These are phyloP conservation scores for Mychonastes homosphaera DNA, from an alignment of 139 green algal genomes.

Conservation along the genomic window DNA sequence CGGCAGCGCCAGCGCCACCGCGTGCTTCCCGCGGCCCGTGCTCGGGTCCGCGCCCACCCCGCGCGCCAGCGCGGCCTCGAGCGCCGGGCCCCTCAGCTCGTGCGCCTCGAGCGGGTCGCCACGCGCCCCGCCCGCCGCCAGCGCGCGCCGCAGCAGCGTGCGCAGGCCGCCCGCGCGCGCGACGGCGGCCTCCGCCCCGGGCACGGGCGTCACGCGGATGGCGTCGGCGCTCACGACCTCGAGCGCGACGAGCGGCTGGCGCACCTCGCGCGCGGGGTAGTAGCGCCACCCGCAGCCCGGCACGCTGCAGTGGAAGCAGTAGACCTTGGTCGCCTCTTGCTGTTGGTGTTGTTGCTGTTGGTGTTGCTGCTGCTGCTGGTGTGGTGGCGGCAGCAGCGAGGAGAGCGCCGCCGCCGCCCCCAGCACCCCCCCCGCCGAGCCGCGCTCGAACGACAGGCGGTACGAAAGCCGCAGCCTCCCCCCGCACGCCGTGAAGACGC, in stretches of 20 bases:
- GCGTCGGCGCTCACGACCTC: conserved; percentile 23
- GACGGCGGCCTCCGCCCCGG: conserved; percentile 40
- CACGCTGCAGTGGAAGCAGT: conserved; percentile 16
- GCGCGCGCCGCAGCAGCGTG: conserved; percentile 29
- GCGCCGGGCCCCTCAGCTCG: too few relatives aligned
- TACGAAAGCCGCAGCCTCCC: conserved; percentile 5
- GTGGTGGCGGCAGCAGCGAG: too few relatives aligned
- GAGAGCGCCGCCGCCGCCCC: too few relatives aligned
- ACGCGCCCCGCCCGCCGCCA: too few relatives aligned
- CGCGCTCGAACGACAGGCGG: neutral
- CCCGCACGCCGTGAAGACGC: conserved; percentile 9
- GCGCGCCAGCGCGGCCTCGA: conserved; percentile 23
- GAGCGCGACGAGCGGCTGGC: conserved; percentile 36
- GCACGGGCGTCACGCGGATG: conserved; percentile 27
- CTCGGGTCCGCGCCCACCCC: neutral
- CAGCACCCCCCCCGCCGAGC: too few relatives aligned
- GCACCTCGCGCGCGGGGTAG: conserved; percentile 25
- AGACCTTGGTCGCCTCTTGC: conserved; percentile 2
- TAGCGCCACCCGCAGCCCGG: conserved; percentile 34
- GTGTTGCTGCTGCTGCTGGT: neutral
- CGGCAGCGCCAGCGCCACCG: neutral
- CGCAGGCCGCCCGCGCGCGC: conserved; percentile 41
- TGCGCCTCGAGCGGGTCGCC: too few relatives aligned
- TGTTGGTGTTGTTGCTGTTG: neutral
- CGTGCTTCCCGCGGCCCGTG: neutral